phyloP scores from a whole-genome alignment of 352 stramenopile species.

The Phytophthora chlamydospora region DNA sequence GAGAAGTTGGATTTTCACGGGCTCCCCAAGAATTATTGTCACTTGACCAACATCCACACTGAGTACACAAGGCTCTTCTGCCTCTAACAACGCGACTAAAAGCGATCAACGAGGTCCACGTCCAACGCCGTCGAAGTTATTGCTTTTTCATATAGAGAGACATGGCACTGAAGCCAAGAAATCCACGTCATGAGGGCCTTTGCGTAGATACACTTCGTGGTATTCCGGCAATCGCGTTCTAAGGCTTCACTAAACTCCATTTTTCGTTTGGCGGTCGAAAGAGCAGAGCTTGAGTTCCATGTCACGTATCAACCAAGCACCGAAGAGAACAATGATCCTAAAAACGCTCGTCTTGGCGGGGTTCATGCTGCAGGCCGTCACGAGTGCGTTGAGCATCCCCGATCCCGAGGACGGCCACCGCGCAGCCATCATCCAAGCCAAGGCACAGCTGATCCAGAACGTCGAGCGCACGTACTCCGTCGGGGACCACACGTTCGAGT shows the following conservation, averaged over 20 bases:
- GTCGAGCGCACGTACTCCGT: constrained; percentile 33
- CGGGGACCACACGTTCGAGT: constrained; percentile 26
- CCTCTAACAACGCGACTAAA: constrained; percentile 17
- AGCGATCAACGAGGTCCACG: neutral
- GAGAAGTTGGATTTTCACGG: constrained; percentile 16
- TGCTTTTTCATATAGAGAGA: too few relatives aligned
- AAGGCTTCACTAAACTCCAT: constrained; percentile 3
- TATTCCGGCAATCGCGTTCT: too few relatives aligned
- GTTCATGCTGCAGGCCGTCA: neutral
- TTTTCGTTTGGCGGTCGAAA: constrained; percentile 14
- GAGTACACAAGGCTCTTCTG: constrained; percentile 11
- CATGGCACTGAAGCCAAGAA: constrained; percentile 20
- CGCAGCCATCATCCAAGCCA: constrained; percentile 29
- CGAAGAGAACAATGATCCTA: constrained; percentile 8
- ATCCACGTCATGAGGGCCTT: constrained; percentile 10
- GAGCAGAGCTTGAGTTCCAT: neutral
- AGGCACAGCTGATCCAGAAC: constrained; percentile 35
- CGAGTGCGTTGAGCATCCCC: constrained; percentile 21
- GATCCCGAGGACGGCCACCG: constrained; percentile 34
- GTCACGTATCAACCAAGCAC: neutral
- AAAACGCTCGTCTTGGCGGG: constrained; percentile 7
- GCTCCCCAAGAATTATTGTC: constrained; percentile 10
- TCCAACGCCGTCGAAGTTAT: neutral
- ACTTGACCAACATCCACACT: constrained; percentile 16
- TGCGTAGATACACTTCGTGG: too few relatives aligned